phyloP scores from a whole-genome alignment of 306 rosid species.

The Cicer pinnatifidum region DNA sequence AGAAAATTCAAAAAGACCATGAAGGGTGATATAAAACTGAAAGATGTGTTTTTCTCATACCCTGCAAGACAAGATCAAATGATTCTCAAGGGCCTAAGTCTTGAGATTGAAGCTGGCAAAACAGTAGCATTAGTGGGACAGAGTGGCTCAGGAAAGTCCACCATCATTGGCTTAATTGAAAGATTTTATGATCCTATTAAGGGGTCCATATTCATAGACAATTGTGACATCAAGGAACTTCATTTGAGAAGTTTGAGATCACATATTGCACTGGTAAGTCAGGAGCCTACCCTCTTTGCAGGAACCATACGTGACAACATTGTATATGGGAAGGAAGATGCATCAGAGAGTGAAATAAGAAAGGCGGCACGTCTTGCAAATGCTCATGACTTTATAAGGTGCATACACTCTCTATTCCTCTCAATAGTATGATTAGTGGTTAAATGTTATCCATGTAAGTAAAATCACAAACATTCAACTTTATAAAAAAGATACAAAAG shows the following conservation, averaged over 20 bases:
- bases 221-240: conserved; percentile 57
- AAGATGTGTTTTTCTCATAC: conserved; percentile 65
- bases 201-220: conserved; percentile 65
- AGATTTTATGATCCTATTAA: conserved; percentile 73
- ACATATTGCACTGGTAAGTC: conserved; percentile 77
- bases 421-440: not conserved
- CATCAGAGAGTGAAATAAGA: conserved; percentile 61
- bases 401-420: not conserved
- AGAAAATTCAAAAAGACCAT: conserved; percentile 40
- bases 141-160: conserved; percentile 88
- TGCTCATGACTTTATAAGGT: conserved; percentile 86
- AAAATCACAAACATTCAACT: too few species aligned
- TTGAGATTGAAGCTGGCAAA: conserved; percentile 67
- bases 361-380: conserved; percentile 71
- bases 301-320: conserved; percentile 82
- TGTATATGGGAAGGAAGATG: conserved; percentile 59
- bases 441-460: not conserved
- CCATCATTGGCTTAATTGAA: conserved; percentile 76
- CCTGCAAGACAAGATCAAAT: conserved; percentile 70
- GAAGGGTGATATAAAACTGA: conserved; percentile 60
- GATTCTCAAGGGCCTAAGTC: conserved; percentile 68
- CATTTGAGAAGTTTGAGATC: conserved; percentile 65
- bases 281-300: conserved; percentile 77
- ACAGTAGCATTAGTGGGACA: conserved; percentile 79
- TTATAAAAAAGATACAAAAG: too few species aligned